Conservation (phyloP, 208 protist species). For the Eutreptiella sp. region DNA sequence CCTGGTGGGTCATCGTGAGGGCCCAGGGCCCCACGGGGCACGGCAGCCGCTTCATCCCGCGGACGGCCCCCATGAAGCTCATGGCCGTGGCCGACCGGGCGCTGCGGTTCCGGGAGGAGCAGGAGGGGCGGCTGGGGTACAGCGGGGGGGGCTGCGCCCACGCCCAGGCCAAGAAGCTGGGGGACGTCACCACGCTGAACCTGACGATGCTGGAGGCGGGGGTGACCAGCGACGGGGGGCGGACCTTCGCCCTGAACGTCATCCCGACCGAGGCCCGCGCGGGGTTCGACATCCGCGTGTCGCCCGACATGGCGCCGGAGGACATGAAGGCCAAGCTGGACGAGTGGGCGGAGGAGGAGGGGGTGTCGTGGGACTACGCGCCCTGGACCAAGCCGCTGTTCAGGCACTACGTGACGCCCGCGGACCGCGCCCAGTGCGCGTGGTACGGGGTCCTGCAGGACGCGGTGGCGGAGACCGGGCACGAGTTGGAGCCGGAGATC, state of each 20-base stretch:
- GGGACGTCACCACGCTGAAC: slow-evolving; percentile 61
- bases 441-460: slow-evolving; percentile 32
- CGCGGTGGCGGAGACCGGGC: slow-evolving; percentile 4
- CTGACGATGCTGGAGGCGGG: slow-evolving; percentile 48
- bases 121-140: slow-evolving; percentile 21
- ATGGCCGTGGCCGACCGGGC: slow-evolving; percentile 22
- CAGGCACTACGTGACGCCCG: slow-evolving; percentile 22
- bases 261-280: slow-evolving; percentile 47
- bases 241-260: slow-evolving; percentile 49
- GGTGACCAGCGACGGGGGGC: slow-evolving; percentile 35
- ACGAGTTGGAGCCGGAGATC: slow-evolving; percentile 42
- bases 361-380: background rate
- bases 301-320: slow-evolving; percentile 40
- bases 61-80: slow-evolving; percentile 50
- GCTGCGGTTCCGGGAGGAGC: slow-evolving; percentile 32
- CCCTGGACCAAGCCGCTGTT: background rate
- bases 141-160: background rate
- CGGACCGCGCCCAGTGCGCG: slow-evolving; percentile 18
- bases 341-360: slow-evolving; percentile 32
- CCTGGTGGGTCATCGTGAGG: slow-evolving; percentile 48
- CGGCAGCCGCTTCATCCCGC: slow-evolving; percentile 46
- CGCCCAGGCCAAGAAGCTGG: slow-evolving; percentile 30
- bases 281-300: slow-evolving; percentile 54
- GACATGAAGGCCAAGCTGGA: slow-evolving; percentile 42
- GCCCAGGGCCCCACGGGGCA: slow-evolving; percentile 49